phyloP scores from a whole-genome alignment of 2,329 filamentous ascomycete genomes.

The Aspergillus persii region DNA sequence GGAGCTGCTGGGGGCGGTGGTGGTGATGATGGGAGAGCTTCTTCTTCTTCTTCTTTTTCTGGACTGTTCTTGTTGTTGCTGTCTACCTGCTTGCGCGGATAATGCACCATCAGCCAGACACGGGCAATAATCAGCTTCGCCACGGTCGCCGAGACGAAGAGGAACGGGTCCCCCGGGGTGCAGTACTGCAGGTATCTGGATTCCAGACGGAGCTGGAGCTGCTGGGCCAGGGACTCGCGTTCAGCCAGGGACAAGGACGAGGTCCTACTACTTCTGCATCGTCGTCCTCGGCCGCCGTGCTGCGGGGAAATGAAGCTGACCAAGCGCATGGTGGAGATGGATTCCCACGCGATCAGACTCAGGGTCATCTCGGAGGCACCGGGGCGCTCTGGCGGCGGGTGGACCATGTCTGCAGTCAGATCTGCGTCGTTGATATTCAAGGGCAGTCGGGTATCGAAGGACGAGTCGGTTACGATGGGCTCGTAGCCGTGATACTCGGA shows the following conservation, averaged over 20 bases:
- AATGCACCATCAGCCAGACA: constrained; percentile 18
- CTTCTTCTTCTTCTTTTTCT: too few species aligned
- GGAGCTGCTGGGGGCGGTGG: too few species aligned
- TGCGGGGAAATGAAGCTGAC: constrained; percentile 23
- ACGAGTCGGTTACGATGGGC: constrained; percentile 35
- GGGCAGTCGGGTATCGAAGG: constrained; percentile 46
- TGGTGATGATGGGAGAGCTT: too few species aligned
- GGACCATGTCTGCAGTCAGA: constrained; percentile 44
- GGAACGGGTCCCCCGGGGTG: constrained; percentile 10
- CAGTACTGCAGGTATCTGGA: constrained; percentile 17
- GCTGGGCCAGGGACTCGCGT: constrained; percentile 7
- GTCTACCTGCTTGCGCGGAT: constrained; percentile 5
- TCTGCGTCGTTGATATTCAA: constrained; percentile 52
- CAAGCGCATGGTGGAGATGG: constrained; percentile 38
- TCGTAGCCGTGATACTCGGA: constrained; percentile 48
- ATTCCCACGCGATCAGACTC: constrained; percentile 50
- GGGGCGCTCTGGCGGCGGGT: constrained; percentile 43
- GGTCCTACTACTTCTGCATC: not conserved
- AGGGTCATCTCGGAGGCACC: constrained; percentile 53
- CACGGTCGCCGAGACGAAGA: constrained; percentile 10
- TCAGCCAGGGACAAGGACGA: constrained; percentile 6
- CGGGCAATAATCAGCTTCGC: constrained; percentile 16
- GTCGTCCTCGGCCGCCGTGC: too few species aligned
- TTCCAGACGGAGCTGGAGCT: constrained; percentile 15
- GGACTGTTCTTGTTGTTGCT: not conserved